phyloP scores from a whole-genome alignment of 495 filamentous ascomycete genomes.

The Aspergillus cristatus region DNA sequence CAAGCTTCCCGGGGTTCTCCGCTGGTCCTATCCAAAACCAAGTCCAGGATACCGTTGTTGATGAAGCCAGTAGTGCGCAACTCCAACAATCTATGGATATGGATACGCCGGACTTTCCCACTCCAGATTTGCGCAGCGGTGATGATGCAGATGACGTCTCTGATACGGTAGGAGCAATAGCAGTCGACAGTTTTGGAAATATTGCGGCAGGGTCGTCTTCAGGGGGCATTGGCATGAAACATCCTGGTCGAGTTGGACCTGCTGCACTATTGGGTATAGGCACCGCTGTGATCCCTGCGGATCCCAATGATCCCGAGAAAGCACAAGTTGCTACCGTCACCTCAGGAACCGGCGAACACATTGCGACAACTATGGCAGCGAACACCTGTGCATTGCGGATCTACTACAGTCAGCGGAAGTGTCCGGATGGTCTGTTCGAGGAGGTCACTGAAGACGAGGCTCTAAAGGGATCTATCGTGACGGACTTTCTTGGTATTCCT shows the following conservation, averaged over 20 bases:
- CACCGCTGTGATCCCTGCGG: constrained; percentile 69
- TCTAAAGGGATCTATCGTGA: constrained; percentile 58
- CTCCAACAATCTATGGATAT: not conserved
- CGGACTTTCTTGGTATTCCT: constrained; percentile 64
- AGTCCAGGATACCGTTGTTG: constrained; percentile 1
- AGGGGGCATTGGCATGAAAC: constrained; percentile 98
- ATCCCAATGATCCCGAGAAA: constrained; percentile 49
- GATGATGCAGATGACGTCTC: constrained; percentile 48
- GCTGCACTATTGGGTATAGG: constrained; percentile 89
- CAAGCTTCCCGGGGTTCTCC: no score
- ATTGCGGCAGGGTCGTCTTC: constrained; percentile 97
- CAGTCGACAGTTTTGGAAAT: constrained; percentile 71
- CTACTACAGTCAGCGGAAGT: constrained; percentile 54
- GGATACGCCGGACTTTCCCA: not conserved
- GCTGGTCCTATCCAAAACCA: no score
- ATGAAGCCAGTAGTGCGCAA: not conserved
- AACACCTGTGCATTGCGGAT: constrained; percentile 67
- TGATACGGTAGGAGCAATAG: constrained; percentile 93
- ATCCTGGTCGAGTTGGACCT: constrained; percentile 79
- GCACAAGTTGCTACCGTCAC: constrained; percentile 68
- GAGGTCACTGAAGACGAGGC: constrained; percentile 62
- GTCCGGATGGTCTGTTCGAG: constrained; percentile 48
- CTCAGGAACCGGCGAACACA: constrained; percentile 94
- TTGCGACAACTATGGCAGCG: constrained; percentile 83
- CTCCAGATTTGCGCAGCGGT: no score